Evolutionary conservation across 2,329 filamentous ascomycete species (phyloP), one percentile per base, ranked within the genome.

Genomic region (Colletotrichum sp.): DNA sequence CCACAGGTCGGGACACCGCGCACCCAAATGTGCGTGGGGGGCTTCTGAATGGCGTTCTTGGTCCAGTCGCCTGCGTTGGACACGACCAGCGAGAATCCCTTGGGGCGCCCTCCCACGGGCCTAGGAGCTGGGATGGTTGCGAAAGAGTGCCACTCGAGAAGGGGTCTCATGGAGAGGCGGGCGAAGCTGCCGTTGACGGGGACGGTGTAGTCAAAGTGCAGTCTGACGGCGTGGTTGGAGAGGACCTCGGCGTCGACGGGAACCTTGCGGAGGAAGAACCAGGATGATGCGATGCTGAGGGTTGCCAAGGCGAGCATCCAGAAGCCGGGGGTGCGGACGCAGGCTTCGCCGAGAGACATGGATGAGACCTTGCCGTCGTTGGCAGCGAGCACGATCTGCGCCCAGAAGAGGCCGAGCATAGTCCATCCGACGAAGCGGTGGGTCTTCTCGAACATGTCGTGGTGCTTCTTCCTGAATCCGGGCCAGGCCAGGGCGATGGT

Each of bases 11-110:
- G 92, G 0, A 92, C 87, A 9, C 94, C 94, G 52, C 93, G 90
- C 10, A 93, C 91, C 92, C 93, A 95, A 57, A 95, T 84, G 63
- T 89, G 84, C 0, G 86, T 88, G 2, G 93, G 93, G 2, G 91
- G 91, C 63, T 89, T 87, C 55, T 88, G 85, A 83, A 96, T 95
- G 71, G 91, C 89, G 32, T 88, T 86, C 28, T 86, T 86, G 2
- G 94, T 96, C 94, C 94, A 96, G 84, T 96, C 94, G n/a, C 94
- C 94, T 3, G 93, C 94, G 78, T 93, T 93, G 67, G 93, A 95
- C 21, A 95, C 88, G 30, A 96, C 86, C 32, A 94, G 86, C 0
- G 93, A 94, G 84, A 93, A 95, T 13, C 90, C 92, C 71, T 86
- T 82, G 3, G 64, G 59, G 9, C 44, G 74, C 4, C 15, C 4